Evolutionary conservation across 768 basidiomycete species (phyloP).

Genomic region (Lactifluus echinatus): DNA sequence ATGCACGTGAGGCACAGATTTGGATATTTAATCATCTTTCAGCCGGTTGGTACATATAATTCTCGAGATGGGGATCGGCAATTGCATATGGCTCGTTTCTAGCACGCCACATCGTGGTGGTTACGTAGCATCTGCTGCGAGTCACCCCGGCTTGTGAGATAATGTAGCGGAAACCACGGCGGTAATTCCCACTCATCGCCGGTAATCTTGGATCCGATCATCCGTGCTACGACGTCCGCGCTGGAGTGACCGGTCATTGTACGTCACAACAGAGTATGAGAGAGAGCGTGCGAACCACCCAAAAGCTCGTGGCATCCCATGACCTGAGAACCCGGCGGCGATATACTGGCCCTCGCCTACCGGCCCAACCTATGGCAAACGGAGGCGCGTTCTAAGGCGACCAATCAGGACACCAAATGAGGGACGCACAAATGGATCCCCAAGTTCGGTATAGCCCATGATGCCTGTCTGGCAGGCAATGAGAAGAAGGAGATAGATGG

Average conservation of each 20-base stretch:
- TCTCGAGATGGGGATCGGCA: background rate
- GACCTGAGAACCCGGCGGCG: conserved; percentile 64
- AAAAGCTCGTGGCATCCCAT: conserved; percentile 74
- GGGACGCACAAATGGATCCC: conserved; percentile 57
- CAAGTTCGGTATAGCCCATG: conserved; percentile 59
- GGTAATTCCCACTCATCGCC: conserved; percentile 42
- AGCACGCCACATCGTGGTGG: background rate
- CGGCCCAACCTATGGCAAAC: conserved; percentile 50
- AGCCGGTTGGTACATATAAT: background rate
- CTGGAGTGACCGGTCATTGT: conserved; percentile 31
- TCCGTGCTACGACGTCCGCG: conserved; percentile 52
- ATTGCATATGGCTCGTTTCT: background rate
- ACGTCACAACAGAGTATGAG: background rate
- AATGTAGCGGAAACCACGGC: conserved; percentile 49
- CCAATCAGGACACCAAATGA: background rate
- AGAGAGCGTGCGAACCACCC: conserved; percentile 42
- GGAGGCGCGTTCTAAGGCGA: background rate
- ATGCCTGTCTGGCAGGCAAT: conserved; percentile 58
- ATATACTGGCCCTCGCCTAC: conserved; percentile 61
- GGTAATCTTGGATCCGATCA: conserved; percentile 44
- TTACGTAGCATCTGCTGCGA: background rate
- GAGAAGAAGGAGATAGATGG: too few relatives aligned
- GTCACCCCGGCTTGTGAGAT: conserved; percentile 23
- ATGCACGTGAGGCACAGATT: background rate
- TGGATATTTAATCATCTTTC: background rate